A percentile compares a stretch with the other conserved stretches of the same genome.
Evolutionary conservation across 2,329 filamentous ascomycete genomes (phyloP).

Genomic region (Amauroascus verrucosus): DNA sequence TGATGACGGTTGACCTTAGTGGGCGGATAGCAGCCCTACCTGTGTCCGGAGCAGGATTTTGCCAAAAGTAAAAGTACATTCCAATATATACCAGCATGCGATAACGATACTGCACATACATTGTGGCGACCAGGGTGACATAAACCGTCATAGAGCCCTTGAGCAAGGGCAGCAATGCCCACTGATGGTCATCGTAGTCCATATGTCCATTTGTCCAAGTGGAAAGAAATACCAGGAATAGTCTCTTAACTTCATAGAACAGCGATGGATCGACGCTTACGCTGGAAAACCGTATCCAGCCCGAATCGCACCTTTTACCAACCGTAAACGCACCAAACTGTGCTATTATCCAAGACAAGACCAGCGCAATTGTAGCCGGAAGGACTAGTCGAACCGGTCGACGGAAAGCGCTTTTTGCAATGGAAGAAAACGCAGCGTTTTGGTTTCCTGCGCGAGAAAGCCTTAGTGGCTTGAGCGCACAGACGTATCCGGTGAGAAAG

Average conservation of each 20-base stretch:
- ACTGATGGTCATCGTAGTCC: slow-evolving; percentile 46
- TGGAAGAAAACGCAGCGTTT: slow-evolving; percentile 37
- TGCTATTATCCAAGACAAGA: slow-evolving; percentile 43
- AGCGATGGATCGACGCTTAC: slow-evolving; percentile 37
- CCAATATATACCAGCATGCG: slow-evolving; percentile 35
- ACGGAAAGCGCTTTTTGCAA: slow-evolving; percentile 46
- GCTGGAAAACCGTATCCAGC: slow-evolving; percentile 44
- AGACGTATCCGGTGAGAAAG: slow-evolving; percentile 48
- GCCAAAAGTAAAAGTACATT: slow-evolving; percentile 43
- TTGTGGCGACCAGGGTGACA: slow-evolving; percentile 36
- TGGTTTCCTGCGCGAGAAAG: slow-evolving; percentile 40
- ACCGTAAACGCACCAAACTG: slow-evolving; percentile 42
- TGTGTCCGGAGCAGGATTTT: slow-evolving; percentile 37
- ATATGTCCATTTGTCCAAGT: slow-evolving; percentile 45
- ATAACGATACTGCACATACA: slow-evolving; percentile 39
- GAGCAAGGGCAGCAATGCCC: slow-evolving; percentile 41
- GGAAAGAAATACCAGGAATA: slow-evolving; percentile 39
- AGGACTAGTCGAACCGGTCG: slow-evolving; percentile 44
- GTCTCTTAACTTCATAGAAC: slow-evolving; percentile 36
- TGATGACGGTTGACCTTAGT: background rate
- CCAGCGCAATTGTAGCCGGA: slow-evolving; percentile 43
- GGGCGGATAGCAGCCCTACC: slow-evolving; percentile 29
- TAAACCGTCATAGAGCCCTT: slow-evolving; percentile 40
- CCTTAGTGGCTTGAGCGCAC: slow-evolving; percentile 46
- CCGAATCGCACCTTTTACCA: slow-evolving; percentile 40